Evolutionary conservation across 148 eudicot genomes (phyloP).

Genomic region (Dianthus caryophyllus): DNA sequence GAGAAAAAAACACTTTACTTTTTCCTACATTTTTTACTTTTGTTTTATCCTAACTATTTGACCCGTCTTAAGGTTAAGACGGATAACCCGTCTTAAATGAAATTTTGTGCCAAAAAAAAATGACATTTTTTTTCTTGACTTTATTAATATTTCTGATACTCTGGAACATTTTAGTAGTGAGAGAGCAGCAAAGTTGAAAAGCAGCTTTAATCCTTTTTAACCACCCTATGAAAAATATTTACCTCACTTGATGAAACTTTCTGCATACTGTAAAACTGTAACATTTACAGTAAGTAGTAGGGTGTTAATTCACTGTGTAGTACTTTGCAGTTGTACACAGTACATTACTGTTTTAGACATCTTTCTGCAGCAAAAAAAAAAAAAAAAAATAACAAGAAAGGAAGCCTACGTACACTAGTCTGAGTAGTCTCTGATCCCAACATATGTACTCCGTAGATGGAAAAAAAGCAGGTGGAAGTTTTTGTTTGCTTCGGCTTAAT

Average conservation of each 20-base stretch:
- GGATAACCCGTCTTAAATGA: too few relatives aligned
- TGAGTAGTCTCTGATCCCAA: constrained; percentile 40
- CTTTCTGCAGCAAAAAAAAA: constrained; percentile 11
- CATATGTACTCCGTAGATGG: background rate
- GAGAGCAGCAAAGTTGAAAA: background rate
- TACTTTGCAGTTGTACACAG: background rate
- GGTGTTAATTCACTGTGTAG: background rate
- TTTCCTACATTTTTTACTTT: too few relatives aligned
- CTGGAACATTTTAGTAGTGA: constrained; percentile 6
- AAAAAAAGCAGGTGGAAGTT: too few relatives aligned
- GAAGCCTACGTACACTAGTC: too few relatives aligned
- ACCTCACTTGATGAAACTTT: constrained; percentile 28
- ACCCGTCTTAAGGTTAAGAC: too few relatives aligned
- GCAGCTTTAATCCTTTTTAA: background rate
- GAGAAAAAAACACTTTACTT: too few relatives aligned
- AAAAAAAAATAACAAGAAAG: too few relatives aligned
- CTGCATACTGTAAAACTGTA: constrained; percentile 22
- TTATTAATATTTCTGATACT: background rate
- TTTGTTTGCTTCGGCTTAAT: too few relatives aligned
- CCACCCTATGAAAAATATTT: constrained; percentile 2
- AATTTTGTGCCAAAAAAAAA: too few relatives aligned
- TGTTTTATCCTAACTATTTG: too few relatives aligned
- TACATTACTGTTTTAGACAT: background rate
- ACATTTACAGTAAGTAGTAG: constrained; percentile 5
- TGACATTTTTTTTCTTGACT: too few relatives aligned